Evolutionary conservation across 768 basidiomycete genomes (phyloP), one percentile per base, ranked within the genome.

Genomic region (Baorangia bicolor): DNA sequence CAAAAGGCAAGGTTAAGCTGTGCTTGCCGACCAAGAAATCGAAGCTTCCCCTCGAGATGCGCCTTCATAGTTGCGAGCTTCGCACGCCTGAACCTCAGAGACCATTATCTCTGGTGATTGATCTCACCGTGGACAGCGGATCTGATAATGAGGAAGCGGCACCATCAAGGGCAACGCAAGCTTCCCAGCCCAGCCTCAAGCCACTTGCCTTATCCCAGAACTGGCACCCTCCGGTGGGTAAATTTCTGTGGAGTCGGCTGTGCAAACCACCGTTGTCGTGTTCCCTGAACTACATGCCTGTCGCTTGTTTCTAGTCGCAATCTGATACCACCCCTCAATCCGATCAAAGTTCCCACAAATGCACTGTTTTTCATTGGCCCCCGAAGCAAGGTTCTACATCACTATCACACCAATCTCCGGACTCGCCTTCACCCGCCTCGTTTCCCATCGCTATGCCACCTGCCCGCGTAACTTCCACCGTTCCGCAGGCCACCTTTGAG

Each of bases 1-100:
- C 65, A 12, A 69, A 65, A 28, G 67, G 65, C 34, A 70, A 58
- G 47, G 61, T 69, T 4, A 63, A 65, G 47, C 47, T 65, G 7
- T 53, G 25, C 49, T 52, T 60, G 14, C 65, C 58, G 11, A 31
- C 51, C 33, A 65, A 58, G 47, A 61, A 58, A 45, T 49, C 61
- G 37, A 55, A 55, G 18, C 31, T 10, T 55, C 50, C 68, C 20
- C 63, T 63, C 6, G 35, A 49, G 44, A 54, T 50, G 55, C 68
- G 55, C 23, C 59, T 64, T 13, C 60, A 30, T 20, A 63, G 60
- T n/a, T 21, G 44, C 48, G 25, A 53, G 37, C 52, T 49, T 43
- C 52, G 28, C 50, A 48, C 37, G 10, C 45, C 56, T 25, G 38
- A 42, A 18, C 34, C 48, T 27, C 46, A n/a, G 49, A 33, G 33